These are phyloP conservation scores for Aspergillus affinis DNA, from an alignment of 495 filamentous ascomycete species.

Conservation along the genomic window DNA sequence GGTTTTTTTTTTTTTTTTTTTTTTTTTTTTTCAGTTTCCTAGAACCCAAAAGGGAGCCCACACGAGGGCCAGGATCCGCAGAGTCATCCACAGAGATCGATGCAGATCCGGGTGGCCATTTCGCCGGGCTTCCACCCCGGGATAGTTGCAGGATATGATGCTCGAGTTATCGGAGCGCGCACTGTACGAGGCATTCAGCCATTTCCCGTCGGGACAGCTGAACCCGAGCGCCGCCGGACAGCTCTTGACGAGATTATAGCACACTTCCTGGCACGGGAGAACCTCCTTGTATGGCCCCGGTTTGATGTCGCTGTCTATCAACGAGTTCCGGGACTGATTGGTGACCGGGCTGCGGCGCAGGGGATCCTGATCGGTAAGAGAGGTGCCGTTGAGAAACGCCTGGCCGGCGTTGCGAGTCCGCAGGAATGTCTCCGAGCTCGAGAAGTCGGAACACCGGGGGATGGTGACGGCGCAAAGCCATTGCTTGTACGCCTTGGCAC, in stretches of 20 bases:
- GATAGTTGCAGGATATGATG: constrained; percentile 55
- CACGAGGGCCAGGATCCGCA: neutral
- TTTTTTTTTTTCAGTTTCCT: neutral
- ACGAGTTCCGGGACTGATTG: constrained; percentile 61
- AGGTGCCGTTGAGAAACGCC: constrained; percentile 65
- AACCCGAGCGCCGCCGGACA: constrained; percentile 83
- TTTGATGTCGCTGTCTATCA: constrained; percentile 67
- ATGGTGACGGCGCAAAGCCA: constrained; percentile 96
- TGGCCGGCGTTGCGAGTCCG: constrained; percentile 67
- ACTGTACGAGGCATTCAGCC: constrained; percentile 68
- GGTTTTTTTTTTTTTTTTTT: too few relatives aligned
- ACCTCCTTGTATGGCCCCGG: constrained; percentile 95
- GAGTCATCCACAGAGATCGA: neutral
- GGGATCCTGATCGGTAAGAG: constrained; percentile 38
- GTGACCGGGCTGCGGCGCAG: constrained; percentile 30
- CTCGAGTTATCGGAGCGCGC: constrained; percentile 38
- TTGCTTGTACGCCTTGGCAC: constrained; percentile 75
- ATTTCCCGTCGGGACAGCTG: constrained; percentile 63
- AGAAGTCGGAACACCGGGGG: constrained; percentile 85
- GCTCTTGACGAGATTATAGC: constrained; percentile 75
- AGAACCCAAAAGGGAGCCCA: constrained; percentile 8
- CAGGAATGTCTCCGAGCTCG: constrained; percentile 52
- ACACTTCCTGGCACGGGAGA: constrained; percentile 80
- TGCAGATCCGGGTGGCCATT: constrained; percentile 28
- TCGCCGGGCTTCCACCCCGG: constrained; percentile 55